Conservation (phyloP, 78 protist genomes). For the Pigoraptor vietnamica region DNA sequence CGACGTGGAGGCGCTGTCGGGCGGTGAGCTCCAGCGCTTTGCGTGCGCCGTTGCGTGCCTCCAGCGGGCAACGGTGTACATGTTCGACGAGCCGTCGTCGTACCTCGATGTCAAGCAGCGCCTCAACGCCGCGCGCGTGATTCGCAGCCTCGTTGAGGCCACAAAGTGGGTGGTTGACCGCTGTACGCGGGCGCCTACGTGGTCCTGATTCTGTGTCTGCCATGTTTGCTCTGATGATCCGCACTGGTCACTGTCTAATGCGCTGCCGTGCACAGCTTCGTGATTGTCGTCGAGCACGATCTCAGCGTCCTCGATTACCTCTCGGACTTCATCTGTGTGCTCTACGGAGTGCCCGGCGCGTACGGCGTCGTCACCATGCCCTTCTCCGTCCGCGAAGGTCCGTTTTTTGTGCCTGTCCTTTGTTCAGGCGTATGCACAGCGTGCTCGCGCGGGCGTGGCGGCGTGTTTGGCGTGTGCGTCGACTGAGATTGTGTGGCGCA, state of each 20-base stretch:
- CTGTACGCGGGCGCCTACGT: not conserved
- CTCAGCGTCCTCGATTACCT: conserved; percentile 96
- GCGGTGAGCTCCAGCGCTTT: conserved; percentile 99
- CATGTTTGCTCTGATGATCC: too few relatives aligned
- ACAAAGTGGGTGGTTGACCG: conserved; percentile 24
- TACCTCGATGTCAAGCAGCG: conserved; percentile 99
- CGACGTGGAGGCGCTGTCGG: conserved; percentile 83
- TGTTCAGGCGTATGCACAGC: not conserved
- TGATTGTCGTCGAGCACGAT: conserved; percentile 99
- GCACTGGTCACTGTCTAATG: too few relatives aligned
- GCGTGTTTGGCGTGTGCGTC: too few relatives aligned
- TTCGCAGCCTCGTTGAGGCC: conserved; percentile 74
- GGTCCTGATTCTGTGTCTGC: not conserved
- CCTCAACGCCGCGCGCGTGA: conserved; percentile 90
- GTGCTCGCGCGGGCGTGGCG: too few relatives aligned
- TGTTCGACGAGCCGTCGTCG: conserved; percentile 99
- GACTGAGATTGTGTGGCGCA: not conserved
- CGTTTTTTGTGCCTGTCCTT: not conserved
- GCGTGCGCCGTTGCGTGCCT: conserved; percentile 83
- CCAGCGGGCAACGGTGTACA: conserved; percentile 80
- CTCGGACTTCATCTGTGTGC: conserved; percentile 96
- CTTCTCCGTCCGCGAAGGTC: conserved; percentile 95
- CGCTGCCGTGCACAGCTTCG: conserved; percentile 32
- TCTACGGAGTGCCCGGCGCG: conserved; percentile 98
- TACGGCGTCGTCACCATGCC: conserved; percentile 99